A percentile compares a stretch with the other conserved stretches of the same genome.
Conservation (phyloP, 106 monocot species). For the Dactylorhiza incarnata region DNA sequence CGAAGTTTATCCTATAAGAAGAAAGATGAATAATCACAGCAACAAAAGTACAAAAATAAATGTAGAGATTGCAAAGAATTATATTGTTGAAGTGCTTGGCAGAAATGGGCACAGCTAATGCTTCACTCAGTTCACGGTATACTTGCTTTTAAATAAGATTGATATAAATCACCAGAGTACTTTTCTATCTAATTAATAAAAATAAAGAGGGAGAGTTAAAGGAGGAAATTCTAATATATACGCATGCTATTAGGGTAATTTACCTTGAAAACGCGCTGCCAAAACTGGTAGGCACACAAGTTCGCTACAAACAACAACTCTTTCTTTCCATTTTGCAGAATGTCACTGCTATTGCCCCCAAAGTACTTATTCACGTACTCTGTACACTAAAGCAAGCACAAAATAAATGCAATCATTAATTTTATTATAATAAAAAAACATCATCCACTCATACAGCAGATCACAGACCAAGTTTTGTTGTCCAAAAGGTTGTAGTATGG, state of each 20-base stretch:
- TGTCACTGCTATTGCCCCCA: constrained; percentile 10
- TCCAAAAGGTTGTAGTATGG: constrained; percentile 75
- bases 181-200: background rate
- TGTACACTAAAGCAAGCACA: constrained; percentile 26
- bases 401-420: constrained; percentile 4
- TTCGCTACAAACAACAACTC: constrained; percentile 57
- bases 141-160: background rate
- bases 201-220: background rate
- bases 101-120: background rate
- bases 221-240: background rate
- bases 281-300: constrained; percentile 75
- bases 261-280: constrained; percentile 81
- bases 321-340: constrained; percentile 37
- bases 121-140: background rate
- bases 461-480: constrained; percentile 39
- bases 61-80: background rate
- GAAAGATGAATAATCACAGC: constrained; percentile 2
- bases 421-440: background rate
- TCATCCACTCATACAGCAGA: background rate
- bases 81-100: background rate
- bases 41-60: background rate
- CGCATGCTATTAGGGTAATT: background rate
- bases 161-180: background rate
- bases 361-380: constrained; percentile 45
- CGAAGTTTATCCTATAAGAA: constrained; percentile 49